Base-by-base conservation (phyloP, 306 rosid genomes). In the Glycine soja region DNA sequence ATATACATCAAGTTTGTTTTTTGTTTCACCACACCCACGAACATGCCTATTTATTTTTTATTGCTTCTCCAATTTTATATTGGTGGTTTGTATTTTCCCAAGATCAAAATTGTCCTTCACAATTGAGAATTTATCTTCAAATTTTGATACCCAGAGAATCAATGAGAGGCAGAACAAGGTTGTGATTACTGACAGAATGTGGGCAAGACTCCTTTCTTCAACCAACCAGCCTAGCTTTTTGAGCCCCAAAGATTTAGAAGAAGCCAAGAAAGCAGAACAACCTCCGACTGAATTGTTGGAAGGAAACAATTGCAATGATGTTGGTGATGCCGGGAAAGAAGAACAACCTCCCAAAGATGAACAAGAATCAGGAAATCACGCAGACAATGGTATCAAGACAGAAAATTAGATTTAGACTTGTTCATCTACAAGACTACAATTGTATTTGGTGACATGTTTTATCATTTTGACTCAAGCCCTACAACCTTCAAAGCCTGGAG, bases 171-270 rank as follows among this genome's bases (percentile, higher is more conserved):
- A 83, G 89, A 90, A 93, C 85, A 70, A 84, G 84, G 98, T 94
- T 75, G 97, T 94, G 56, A 92, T 92, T 63, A 94, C 95, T 0
- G 98, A 93, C 75, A 88, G 98, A 88, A 93, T 93, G 98, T 93
- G 97, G 97, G 98, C 97, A 38, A 84, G 92, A 70, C 80, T 89
- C 46, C 90, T 89, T 82, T 87, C 92, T 76, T 89, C 92, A 6
- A 89, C 92, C 74, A 86, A 84, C 87, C 92, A 89, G 82, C 92
- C 92, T 53, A 92, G 98, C 77, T 94, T 94, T 88, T 46, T 84
- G 88, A 63, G 53, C 69, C 76, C 76, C 71, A 89, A 73, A 86
- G 84, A 86, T 18, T 74, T 72, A 59, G 45, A 34, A 36, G 91
- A 85, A 83, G 84, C 70, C 67, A 82, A 72, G 86, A 82, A 91